A percentile compares a stretch with the other conserved stretches of the same genome.
phyloP scores from a whole-genome alignment of 129 eudicot genomes.

The Centrapalus pauciflorus region DNA sequence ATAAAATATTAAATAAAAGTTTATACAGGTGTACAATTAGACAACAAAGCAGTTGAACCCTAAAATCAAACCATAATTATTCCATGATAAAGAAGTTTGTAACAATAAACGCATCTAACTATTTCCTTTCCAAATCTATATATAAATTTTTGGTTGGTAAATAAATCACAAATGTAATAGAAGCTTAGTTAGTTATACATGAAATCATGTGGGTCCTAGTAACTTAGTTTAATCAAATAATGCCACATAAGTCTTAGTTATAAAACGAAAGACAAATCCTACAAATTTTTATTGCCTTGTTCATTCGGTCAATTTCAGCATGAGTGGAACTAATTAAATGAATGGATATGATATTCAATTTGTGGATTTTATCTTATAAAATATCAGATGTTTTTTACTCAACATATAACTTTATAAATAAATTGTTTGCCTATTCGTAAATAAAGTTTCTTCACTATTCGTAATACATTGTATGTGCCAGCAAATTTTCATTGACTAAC shows the following conservation, averaged over 20 bases:
- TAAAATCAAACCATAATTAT: conserved; percentile 26
- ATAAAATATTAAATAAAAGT: background rate
- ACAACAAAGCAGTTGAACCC: conserved; percentile 27
- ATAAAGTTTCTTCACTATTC: too few species aligned
- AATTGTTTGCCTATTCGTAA: too few species aligned
- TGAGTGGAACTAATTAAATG: conserved; percentile 4
- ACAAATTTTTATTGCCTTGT: conserved; percentile 16
- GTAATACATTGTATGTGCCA: too few species aligned
- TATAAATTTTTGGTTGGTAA: conserved; percentile 12
- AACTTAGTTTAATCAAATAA: conserved; percentile 19
- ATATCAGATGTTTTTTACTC: too few species aligned
- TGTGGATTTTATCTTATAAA: too few species aligned
- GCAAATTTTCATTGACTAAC: background rate
- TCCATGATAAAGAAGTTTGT: conserved; percentile 31
- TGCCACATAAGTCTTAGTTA: conserved; percentile 6
- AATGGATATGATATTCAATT: too few species aligned
- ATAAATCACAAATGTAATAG: conserved; percentile 18
- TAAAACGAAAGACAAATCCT: conserved; percentile 16
- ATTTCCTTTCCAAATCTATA: background rate
- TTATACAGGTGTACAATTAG: conserved; percentile 25
- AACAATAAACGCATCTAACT: conserved; percentile 7
- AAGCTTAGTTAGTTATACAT: conserved; percentile 6
- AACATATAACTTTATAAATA: too few species aligned
- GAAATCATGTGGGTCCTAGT: conserved; percentile 25
- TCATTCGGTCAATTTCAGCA: conserved; percentile 4